Conservation (phyloP, 441 rosid species). For the Gossypium schwendimanii region DNA sequence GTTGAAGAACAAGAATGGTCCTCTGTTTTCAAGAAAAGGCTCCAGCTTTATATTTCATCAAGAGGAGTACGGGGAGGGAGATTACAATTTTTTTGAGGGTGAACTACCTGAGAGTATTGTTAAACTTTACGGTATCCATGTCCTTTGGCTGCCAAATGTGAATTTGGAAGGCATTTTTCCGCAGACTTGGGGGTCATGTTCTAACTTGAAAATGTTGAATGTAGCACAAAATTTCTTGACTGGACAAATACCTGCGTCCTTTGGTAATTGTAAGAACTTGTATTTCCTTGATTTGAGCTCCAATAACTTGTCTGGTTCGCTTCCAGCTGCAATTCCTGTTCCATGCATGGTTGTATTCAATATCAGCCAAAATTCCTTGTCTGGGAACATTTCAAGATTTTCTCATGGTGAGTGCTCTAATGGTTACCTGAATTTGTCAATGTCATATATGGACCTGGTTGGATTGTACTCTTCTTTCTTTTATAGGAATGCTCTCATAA, state of each 20-base stretch:
- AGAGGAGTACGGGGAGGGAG: conserved; percentile 25
- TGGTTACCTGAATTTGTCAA: conserved; percentile 23
- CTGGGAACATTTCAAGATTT: conserved; percentile 41
- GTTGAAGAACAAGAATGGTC: conserved; percentile 23
- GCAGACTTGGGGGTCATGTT: conserved; percentile 38
- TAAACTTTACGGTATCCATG: conserved; percentile 35
- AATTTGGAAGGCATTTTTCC: conserved; percentile 42
- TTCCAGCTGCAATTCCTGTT: conserved; percentile 30
- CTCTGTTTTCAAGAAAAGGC: conserved; percentile 24
- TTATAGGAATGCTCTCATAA: conserved; percentile 28
- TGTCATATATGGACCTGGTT: conserved; percentile 12
- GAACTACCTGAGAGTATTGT: conserved; percentile 33
- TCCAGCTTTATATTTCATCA: conserved; percentile 15
- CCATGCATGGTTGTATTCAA: conserved; percentile 52
- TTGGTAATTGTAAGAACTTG: conserved; percentile 40
- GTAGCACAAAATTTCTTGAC: conserved; percentile 41
- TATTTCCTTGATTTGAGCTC: conserved; percentile 55
- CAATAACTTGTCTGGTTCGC: conserved; percentile 39
- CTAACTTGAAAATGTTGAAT: conserved; percentile 46
- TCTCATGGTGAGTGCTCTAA: conserved; percentile 14
- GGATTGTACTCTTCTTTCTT: conserved; percentile 18
- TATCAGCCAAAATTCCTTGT: conserved; percentile 38
- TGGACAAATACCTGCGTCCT: conserved; percentile 33
- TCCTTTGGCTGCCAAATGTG: conserved; percentile 52
- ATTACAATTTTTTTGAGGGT: conserved; percentile 38